Percentiles rank a stretch among this genome's conserved stretches.
Evolutionary conservation across 1,139 yeast genomes (phyloP).

Genomic region (Saccharomyces hybrid): DNA sequence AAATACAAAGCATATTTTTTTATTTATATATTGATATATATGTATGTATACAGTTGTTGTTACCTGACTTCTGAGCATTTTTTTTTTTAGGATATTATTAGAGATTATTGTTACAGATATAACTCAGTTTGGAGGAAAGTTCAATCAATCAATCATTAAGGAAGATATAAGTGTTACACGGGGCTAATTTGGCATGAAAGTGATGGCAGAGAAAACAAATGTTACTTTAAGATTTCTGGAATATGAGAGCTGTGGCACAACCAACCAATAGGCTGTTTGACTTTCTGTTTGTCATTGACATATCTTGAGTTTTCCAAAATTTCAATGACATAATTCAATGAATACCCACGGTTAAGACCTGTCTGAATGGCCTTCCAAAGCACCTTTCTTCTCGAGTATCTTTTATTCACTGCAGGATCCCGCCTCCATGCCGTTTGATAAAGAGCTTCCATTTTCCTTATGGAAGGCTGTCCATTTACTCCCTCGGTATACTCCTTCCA

Average conservation of each 20-base stretch:
- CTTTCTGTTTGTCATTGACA: conserved; percentile 30
- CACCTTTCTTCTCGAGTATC: conserved; percentile 35
- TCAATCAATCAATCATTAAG: not conserved
- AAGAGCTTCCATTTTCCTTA: conserved; percentile 33
- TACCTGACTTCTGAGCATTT: not conserved
- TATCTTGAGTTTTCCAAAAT: conserved; percentile 33
- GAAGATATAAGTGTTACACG: not conserved
- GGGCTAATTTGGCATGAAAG: not conserved
- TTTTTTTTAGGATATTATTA: not conserved
- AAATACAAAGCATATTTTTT: not conserved
- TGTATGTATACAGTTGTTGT: not conserved
- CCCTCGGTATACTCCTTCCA: conserved; percentile 38
- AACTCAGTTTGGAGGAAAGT: not conserved
- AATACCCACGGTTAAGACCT: conserved; percentile 32
- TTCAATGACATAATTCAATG: conserved; percentile 31
- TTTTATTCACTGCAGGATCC: conserved; percentile 36
- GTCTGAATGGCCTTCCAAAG: conserved; percentile 36
- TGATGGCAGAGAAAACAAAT: not conserved
- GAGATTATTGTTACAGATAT: not conserved
- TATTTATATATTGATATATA: not conserved
- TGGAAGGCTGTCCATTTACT: conserved; percentile 34
- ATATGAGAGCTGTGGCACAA: conserved; percentile 32
- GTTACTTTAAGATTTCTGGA: conserved; percentile 22
- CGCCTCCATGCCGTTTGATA: conserved; percentile 37
- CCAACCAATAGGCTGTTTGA: conserved; percentile 38